phyloP scores from a whole-genome alignment of 768 basidiomycete species.

The Roridomyces roridus region DNA sequence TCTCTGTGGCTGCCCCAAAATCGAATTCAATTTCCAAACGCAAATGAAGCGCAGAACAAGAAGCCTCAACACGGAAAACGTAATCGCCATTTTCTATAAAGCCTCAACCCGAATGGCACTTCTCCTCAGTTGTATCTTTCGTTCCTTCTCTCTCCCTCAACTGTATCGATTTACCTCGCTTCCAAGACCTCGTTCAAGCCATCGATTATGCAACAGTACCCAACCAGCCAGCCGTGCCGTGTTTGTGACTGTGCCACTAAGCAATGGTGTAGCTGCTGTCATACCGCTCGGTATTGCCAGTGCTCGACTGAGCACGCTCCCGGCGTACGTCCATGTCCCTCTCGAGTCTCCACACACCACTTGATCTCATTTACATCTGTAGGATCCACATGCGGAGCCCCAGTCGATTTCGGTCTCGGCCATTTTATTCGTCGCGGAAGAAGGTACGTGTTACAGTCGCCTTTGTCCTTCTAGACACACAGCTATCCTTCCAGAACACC shows the following conservation, averaged over 20 bases:
- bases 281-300: conserved; percentile 85
- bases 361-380: conserved; percentile 11
- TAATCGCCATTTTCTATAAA: conserved; percentile 27
- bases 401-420: conserved; percentile 72
- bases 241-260: conserved; percentile 76
- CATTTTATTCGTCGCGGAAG: conserved; percentile 76
- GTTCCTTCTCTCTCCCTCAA: conserved; percentile 21
- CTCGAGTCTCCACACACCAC: neutral
- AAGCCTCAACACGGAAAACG: conserved; percentile 14
- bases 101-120: conserved; percentile 15
- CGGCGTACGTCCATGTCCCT: conserved; percentile 50
- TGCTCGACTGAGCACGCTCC: conserved; percentile 77
- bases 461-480: neutral
- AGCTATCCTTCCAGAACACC: conserved; percentile 60
- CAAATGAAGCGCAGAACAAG: too few relatives aligned
- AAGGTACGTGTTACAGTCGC: conserved; percentile 55
- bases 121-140: conserved; percentile 31
- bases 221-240: conserved; percentile 74
- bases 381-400: conserved; percentile 81
- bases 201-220: conserved; percentile 53
- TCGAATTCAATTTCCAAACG: too few relatives aligned
- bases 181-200: conserved; percentile 6
- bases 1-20: too few relatives aligned
- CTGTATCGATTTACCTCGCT: conserved; percentile 46
- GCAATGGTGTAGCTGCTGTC: conserved; percentile 90